Percentiles rank a stretch among this genome's conserved stretches.
Conservation (phyloP, 2,329 filamentous ascomycete genomes). For the Hirsutella rhossiliensis region DNA sequence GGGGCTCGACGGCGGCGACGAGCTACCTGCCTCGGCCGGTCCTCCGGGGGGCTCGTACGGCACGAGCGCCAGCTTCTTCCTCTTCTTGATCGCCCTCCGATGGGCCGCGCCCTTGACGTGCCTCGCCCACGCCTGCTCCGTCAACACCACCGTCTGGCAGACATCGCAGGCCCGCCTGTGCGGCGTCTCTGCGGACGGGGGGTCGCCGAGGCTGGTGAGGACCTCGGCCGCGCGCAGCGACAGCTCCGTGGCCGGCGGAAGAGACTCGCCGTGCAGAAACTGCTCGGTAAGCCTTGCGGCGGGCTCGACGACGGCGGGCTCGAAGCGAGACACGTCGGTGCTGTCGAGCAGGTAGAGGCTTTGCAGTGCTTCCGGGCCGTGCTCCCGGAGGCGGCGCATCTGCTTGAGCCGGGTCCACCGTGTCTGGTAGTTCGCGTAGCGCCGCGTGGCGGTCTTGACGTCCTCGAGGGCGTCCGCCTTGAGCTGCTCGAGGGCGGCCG, state of each 20-base stretch:
- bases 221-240: constrained; percentile 38
- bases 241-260: constrained; percentile 38
- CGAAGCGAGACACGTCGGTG: constrained; percentile 53
- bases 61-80: constrained; percentile 24
- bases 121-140: constrained; percentile 34
- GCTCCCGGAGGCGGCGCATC: constrained; percentile 51
- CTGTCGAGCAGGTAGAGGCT: constrained; percentile 73
- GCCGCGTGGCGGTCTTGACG: constrained; percentile 72
- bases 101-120: constrained; percentile 26
- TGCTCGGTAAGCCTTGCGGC: constrained; percentile 47
- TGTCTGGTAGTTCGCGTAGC: constrained; percentile 76
- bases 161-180: constrained; percentile 55
- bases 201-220: constrained; percentile 35
- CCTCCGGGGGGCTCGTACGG: constrained; percentile 11
- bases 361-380: constrained; percentile 34
- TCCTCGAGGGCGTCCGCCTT: constrained; percentile 53
- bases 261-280: constrained; percentile 47
- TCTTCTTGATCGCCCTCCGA: constrained; percentile 19
- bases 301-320: constrained; percentile 48
- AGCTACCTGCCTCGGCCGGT: constrained; percentile 3
- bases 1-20: constrained; percentile 9
- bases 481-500: constrained; percentile 37
- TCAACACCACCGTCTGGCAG: constrained; percentile 54
- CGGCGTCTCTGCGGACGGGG: constrained; percentile 39
- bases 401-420: constrained; percentile 82